Evolutionary conservation across 805 yeast genomes (phyloP), one percentile per base, ranked within the genome.

Genomic region (Suhomyces sp.): DNA sequence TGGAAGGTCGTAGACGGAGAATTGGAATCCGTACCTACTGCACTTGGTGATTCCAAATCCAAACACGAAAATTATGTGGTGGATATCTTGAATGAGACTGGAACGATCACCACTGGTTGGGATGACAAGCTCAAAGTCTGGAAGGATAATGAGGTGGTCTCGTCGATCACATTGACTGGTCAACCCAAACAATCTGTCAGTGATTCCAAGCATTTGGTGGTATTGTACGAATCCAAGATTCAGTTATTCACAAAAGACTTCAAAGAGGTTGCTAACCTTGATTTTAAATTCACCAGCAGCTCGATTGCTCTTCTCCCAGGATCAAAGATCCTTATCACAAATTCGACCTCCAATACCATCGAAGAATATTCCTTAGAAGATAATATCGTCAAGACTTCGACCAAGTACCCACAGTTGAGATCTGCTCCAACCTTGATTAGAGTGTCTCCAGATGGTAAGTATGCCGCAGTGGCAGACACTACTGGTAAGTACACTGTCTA

Each of bases 401-500:
- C 27, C 83, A 30, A 70, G 58, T 50, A 40, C 54, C 44, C 74
- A 64, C 31, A 74, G 9, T 61, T 78, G 41, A 74, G 87, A 39
- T 73, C 88, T 4, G 70, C 76, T 8, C 84, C 88, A 11, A 72
- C 85, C 2, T 65, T 68, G 35, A 68, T 85, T 30, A 65, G 79
- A 9, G 74, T 86, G 19, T 86, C 96, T 1, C 91, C 88, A 4
- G 70, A 81, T 47, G 84, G 77, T 6, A 58, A 68, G 37, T 74
- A 64, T 41, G 68, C 83, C 12, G 98, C 98, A 1, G 84, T 83
- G 17, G 97, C 96, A 34, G 97, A 90, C 51, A 70, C 72, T 4
- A 70, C 83, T 35, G 98, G 98, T 21, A 93, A 91, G 58, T 87
- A 88, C 45, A 62, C 81, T n/a, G 68, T 90, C 23, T 88, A 77